Evolutionary conservation across 73 alveolate species (phyloP).

Genomic region (Paramecium tetraurelia): DNA sequence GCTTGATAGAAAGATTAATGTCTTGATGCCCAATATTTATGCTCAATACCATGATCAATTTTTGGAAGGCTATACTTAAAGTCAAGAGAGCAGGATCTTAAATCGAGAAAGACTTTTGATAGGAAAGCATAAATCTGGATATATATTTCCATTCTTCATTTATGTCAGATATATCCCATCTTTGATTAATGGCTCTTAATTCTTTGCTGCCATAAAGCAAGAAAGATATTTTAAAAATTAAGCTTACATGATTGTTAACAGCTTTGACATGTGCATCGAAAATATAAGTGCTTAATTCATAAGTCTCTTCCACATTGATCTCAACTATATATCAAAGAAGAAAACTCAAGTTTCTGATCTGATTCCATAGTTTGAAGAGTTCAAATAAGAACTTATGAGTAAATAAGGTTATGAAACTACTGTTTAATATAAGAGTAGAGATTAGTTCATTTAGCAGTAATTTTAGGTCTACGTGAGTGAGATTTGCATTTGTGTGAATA

Average conservation of each 20-base stretch:
- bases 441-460: not conserved
- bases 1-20: constrained; percentile 48
- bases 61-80: constrained; percentile 39
- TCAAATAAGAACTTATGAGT: not conserved
- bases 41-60: constrained; percentile 52
- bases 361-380: constrained; percentile 20
- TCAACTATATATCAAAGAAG: constrained; percentile 25
- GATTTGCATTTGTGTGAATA: not conserved
- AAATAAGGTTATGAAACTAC: constrained; percentile 42
- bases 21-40: constrained; percentile 57
- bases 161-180: constrained; percentile 57
- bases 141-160: constrained; percentile 33
- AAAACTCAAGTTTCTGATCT: constrained; percentile 7
- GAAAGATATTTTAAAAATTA: constrained; percentile 35
- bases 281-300: constrained; percentile 2
- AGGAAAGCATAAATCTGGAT: constrained; percentile 38
- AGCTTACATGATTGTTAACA: constrained; percentile 47
- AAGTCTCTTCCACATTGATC: constrained; percentile 39
- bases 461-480: not conserved
- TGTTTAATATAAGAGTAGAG: constrained; percentile 24
- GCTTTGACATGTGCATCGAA: constrained; percentile 26
- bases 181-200: constrained; percentile 46
- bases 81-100: constrained; percentile 32
- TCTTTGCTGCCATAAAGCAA: constrained; percentile 34
- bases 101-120: constrained; percentile 39